Evolutionary conservation across 2,329 filamentous ascomycete genomes (phyloP), one percentile per base, ranked within the genome.

Genomic region (Colletotrichum salicis): DNA sequence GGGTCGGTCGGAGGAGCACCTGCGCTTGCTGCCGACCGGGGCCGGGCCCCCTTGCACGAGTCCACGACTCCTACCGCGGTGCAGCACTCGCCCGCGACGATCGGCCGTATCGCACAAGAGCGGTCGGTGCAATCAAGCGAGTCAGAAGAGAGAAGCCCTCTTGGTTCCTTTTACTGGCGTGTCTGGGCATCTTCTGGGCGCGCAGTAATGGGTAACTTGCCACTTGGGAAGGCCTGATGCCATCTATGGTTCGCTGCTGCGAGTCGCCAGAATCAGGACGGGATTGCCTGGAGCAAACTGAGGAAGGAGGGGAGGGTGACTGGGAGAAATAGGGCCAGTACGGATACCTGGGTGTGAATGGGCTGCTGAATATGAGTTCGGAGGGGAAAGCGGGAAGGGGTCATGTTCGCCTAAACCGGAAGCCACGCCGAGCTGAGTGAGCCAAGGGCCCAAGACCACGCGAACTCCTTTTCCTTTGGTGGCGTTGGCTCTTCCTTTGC

Each of bases 131-230:
- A 59, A 51, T 37, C 64, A 33, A 41, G 45, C 65, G 59, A 71
- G 69, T 71, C 65, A 71, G 59, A 48, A 45, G 13, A 29, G 59
- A n/a, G 51, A 29, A 56, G 15, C 37, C 15, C 37, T 41, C 37
- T 41, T 41, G 37, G 37, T 19, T 41, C 37, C 15, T 31, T 45
- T 51, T 45, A 45, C 31, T 48, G 54, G 29, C 65, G 55, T 54
- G 29, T 35, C 59, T 69, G 55, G 65, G 60, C 48, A 31, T 22
- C 64, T 33, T 71, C 69, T 69, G 35, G 65, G 69, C 69, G 54
- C 27, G 41, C n/a, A 59, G 55, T 60, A 64, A 69, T 66, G 63
- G 27, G 27, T 2, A 29, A 29, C 27, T 29, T 29, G 27, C 27
- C 27, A 29, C 27, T 29, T 29, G 27, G 29, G 35, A 48, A 66